Evolutionary conservation across 139 green algal species (phyloP), one percentile per base, ranked within the genome.

Genomic region (Chlorella ohadii): DNA sequence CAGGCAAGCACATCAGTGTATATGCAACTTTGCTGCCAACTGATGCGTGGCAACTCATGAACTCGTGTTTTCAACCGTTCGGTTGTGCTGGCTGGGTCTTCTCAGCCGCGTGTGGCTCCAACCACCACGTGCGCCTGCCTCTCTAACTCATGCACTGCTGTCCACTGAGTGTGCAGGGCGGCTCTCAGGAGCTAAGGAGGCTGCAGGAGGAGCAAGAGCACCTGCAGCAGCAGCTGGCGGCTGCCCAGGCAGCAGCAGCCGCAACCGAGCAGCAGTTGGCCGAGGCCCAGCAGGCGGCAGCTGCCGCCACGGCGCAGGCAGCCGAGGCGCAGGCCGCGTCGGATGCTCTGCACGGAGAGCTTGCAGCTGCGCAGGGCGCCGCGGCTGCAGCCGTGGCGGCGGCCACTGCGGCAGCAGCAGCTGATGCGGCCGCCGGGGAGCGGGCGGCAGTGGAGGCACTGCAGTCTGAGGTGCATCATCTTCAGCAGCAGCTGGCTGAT

Each of bases 181-280:
- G 25, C 25, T 72, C 76, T 27, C 76, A 51, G 39, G 39, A 74
- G 41, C 63, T 75, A 3, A 39, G 63, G 39, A 39, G 63, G 7
- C 68, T 83, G 78, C 78, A 75, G 63, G 61, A 83, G 78, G 78
- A 83, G 78, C 61, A 64, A 20, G 61, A 83, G 63, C 63, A 83
- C 41, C 78, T 83, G 39, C 38, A 36, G n/a, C 3, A 63, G 2
- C 78, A 74, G 63, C 63, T 83, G 78, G 63, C 61, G 15, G 61
- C 44, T 20, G 78, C 78, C 2, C 78, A 75, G 61, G 34, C 27
- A 6, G 76, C 57, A 25, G 59, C 76, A 0, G 38, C 57, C 13
- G 59, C 1, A 0, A 36, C 76, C 3, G 59, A 56, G 57, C 76
- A 82, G 34, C 75, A 59, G 51, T 13, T 59, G 9, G 51, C 51